Evolutionary conservation across 345 rosid species (phyloP).

Genomic region (Populus euphratica): DNA sequence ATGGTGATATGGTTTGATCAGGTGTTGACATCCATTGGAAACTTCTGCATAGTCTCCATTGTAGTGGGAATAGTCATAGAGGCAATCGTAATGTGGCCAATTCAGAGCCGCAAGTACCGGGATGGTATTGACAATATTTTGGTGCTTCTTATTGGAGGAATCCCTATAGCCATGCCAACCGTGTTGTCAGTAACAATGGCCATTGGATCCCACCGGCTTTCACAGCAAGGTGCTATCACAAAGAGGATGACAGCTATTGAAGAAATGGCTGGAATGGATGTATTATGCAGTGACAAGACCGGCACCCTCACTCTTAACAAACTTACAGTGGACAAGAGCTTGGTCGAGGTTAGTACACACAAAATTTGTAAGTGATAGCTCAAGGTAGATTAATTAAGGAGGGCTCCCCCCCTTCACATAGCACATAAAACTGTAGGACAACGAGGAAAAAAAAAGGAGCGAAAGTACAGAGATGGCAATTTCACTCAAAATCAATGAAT

Average conservation of each 20-base stretch:
- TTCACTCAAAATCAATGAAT: too few relatives aligned
- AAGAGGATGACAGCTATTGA: slow-evolving; percentile 91
- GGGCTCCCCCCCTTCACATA: too few relatives aligned
- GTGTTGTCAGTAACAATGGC: slow-evolving; percentile 88
- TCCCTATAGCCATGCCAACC: slow-evolving; percentile 90
- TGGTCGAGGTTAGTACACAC: slow-evolving; percentile 55
- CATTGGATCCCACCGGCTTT: slow-evolving; percentile 76
- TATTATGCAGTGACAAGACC: slow-evolving; percentile 80
- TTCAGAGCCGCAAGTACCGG: slow-evolving; percentile 64
- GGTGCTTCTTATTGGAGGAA: slow-evolving; percentile 86
- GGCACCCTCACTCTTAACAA: slow-evolving; percentile 88
- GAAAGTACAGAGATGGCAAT: too few relatives aligned
- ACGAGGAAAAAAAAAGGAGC: too few relatives aligned
- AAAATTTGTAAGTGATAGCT: not conserved
- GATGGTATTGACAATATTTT: slow-evolving; percentile 73
- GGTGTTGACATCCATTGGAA: slow-evolving; percentile 83
- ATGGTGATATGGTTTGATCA: slow-evolving; percentile 19
- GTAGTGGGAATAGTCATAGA: slow-evolving; percentile 62
- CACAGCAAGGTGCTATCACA: slow-evolving; percentile 81
- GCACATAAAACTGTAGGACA: too few relatives aligned
- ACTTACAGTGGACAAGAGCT: slow-evolving; percentile 71
- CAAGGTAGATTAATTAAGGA: too few relatives aligned
- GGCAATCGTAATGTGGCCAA: slow-evolving; percentile 69
- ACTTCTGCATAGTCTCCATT: slow-evolving; percentile 80
- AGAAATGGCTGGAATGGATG: slow-evolving; percentile 95